A percentile compares a stretch with the other conserved stretches of the same genome.
phyloP scores from a whole-genome alignment of 345 rosid genomes.

The Acer negundo region DNA sequence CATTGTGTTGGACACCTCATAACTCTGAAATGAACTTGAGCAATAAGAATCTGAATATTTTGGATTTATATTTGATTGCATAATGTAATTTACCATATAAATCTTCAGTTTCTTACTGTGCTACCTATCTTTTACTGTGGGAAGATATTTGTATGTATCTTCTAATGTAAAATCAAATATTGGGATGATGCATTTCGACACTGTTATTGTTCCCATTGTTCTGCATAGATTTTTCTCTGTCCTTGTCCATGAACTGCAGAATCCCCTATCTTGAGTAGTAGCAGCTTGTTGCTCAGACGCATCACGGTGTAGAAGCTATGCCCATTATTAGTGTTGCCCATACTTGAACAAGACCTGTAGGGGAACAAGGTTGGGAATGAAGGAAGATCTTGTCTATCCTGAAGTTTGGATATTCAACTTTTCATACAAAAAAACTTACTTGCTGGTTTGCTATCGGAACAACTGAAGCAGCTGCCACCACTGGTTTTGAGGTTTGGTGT shows the following conservation, averaged over 20 bases:
- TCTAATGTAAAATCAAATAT: conserved; percentile 4
- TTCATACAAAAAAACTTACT: background rate
- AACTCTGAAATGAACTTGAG: background rate
- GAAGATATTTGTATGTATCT: background rate
- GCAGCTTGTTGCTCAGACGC: conserved; percentile 13
- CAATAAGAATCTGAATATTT: background rate
- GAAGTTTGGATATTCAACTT: background rate
- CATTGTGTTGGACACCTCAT: background rate
- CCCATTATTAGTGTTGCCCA: conserved; percentile 7
- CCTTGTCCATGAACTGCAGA: conserved; percentile 14
- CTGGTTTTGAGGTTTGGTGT: background rate
- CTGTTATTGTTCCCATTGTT: background rate
- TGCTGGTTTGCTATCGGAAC: background rate
- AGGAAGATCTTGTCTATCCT: background rate
- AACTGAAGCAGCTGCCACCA: background rate
- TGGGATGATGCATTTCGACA: background rate
- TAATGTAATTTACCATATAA: background rate
- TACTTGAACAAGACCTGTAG: conserved; percentile 6
- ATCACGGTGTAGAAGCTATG: conserved; percentile 2
- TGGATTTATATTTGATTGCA: conserved; percentile 1
- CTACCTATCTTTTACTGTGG: background rate
- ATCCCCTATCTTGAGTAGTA: background rate
- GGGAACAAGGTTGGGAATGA: background rate
- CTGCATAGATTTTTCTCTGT: conserved; percentile 3
- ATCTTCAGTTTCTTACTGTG: background rate